Evolutionary conservation across 257 asterid species (phyloP).

Genomic region (Nicotiana otophora): DNA sequence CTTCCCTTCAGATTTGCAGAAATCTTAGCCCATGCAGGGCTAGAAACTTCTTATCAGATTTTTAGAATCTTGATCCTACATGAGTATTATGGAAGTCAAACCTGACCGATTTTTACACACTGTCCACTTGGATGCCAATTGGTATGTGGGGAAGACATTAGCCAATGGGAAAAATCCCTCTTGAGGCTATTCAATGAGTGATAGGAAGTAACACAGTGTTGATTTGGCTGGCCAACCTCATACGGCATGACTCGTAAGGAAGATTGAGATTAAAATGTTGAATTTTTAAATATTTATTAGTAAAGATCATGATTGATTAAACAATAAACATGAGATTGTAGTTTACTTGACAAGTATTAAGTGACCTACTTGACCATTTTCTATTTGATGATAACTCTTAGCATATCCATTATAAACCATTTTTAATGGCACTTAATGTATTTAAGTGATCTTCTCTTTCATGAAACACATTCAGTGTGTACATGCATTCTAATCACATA

Average conservation of each 20-base stretch:
- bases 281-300: not conserved
- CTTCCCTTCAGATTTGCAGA: not conserved
- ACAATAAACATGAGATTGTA: not conserved
- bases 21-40: not conserved
- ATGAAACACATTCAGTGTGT: not conserved
- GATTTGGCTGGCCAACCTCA: conserved; percentile 6
- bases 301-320: not conserved
- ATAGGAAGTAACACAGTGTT: conserved; percentile 7
- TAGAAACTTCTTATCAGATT: not conserved
- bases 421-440: not conserved
- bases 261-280: not conserved
- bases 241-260: not conserved
- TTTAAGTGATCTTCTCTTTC: not conserved
- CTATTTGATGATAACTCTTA: not conserved
- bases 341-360: not conserved
- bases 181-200: not conserved
- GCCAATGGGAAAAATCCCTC: not conserved
- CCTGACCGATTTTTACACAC: not conserved
- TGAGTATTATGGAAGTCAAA: not conserved
- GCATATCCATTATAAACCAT: not conserved
- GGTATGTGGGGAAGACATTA: not conserved
- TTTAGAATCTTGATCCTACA: not conserved
- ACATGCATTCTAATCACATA: not conserved
- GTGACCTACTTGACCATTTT: not conserved
- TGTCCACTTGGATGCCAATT: not conserved